phyloP scores from a whole-genome alignment of 306 rosid species.

The Vachellia pachyceras region DNA sequence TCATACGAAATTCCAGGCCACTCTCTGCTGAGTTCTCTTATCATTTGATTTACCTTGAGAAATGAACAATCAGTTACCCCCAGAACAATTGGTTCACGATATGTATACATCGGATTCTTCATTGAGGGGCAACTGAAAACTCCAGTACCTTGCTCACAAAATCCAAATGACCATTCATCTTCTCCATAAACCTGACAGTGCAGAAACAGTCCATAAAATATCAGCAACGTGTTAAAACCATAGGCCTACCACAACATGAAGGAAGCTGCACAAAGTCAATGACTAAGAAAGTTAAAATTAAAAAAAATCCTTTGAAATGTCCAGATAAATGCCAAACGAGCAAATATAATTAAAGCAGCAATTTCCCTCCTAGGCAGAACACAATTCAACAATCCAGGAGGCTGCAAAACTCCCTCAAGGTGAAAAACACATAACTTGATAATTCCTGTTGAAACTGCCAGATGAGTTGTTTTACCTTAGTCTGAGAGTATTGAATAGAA shows the following conservation, averaged over 20 bases:
- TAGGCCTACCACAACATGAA: slow-evolving; percentile 5
- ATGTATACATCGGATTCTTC: slow-evolving; percentile 96
- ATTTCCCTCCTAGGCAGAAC: slow-evolving; percentile 3
- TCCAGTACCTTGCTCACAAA: slow-evolving; percentile 94
- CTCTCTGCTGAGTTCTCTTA: slow-evolving; percentile 95
- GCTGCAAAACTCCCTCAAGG: slow-evolving; percentile 4
- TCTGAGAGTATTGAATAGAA: background rate
- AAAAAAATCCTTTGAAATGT: background rate
- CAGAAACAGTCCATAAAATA: slow-evolving; percentile 33
- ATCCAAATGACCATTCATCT: slow-evolving; percentile 99
- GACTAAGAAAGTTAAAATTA: background rate
- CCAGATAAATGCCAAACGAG: slow-evolving; percentile 11
- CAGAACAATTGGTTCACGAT: slow-evolving; percentile 76
- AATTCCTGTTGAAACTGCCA: slow-evolving; percentile 14
- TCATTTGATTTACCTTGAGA: slow-evolving; percentile 81
- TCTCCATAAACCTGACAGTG: slow-evolving; percentile 75
- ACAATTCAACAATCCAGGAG: background rate
- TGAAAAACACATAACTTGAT: background rate
- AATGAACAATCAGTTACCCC: slow-evolving; percentile 71
- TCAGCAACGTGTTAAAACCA: slow-evolving; percentile 16
- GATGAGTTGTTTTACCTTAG: background rate
- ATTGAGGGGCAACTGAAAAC: slow-evolving; percentile 94
- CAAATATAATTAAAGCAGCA: background rate
- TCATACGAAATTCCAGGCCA: slow-evolving; percentile 94
- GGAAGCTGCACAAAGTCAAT: background rate